Percentiles rank a stretch among this genome's conserved stretches.
Conservation (phyloP, 331 rosid species). For the Dryas integrifolia region DNA sequence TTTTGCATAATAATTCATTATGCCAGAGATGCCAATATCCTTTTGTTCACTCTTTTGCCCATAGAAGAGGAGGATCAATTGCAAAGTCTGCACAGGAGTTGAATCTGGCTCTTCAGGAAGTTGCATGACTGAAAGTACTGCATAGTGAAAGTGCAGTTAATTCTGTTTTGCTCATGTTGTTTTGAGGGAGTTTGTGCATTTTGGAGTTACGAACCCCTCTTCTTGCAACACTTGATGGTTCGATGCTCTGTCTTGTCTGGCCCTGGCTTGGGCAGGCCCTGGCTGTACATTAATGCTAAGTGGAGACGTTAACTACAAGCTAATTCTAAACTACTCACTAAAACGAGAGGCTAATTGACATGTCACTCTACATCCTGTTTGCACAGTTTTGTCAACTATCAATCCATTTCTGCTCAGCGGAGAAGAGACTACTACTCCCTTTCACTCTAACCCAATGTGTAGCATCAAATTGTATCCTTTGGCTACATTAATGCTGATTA, state of each 20-base stretch:
- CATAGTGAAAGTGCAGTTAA: conserved; percentile 23
- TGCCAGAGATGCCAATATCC: conserved; percentile 30
- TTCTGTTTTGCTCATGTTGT: conserved; percentile 12
- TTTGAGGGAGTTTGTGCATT: conserved; percentile 50
- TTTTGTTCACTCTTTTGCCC: conserved; percentile 26
- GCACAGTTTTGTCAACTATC: conserved; percentile 42
- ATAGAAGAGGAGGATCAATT: conserved; percentile 88
- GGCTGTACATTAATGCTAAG: conserved; percentile 43
- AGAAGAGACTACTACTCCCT: conserved; percentile 19
- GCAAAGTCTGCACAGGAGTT: conserved; percentile 93
- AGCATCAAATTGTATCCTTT: conserved; percentile 18
- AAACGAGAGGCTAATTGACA: conserved; percentile 35
- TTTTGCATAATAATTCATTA: conserved; percentile 11
- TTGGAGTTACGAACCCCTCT: conserved; percentile 45
- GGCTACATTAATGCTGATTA: conserved; percentile 13
- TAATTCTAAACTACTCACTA: conserved; percentile 36
- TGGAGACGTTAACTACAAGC: conserved; percentile 42
- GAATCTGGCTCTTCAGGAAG: conserved; percentile 77
- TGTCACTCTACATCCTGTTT: conserved; percentile 34
- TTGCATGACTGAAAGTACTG: conserved; percentile 45
- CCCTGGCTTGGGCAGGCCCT: conserved; percentile 38
- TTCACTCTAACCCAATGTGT: conserved; percentile 26
- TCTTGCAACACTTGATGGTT: conserved; percentile 42
- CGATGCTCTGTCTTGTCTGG: conserved; percentile 30
- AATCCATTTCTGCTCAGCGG: conserved; percentile 20